Percentiles rank a stretch among this genome's conserved stretches.
These are phyloP conservation scores for Alternaria brassicicola DNA, from an alignment of 2,329 filamentous ascomycete genomes.

Conservation along the genomic window DNA sequence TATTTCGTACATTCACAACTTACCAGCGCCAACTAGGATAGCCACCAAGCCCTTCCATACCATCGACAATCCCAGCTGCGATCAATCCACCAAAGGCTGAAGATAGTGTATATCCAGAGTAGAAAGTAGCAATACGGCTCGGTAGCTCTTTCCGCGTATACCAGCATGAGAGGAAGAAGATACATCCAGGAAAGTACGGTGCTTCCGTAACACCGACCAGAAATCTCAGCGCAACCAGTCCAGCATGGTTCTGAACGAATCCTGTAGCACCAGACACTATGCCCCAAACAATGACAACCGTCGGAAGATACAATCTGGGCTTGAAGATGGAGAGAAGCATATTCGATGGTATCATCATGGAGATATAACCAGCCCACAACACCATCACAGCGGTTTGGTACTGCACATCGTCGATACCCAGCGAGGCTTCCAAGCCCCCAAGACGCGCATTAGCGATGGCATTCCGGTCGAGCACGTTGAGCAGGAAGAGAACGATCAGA, in stretches of 20 bases:
- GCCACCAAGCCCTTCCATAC: conserved; percentile 38
- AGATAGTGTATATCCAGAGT: conserved; percentile 62
- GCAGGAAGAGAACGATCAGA: conserved; percentile 36
- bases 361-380: conserved; percentile 65
- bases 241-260: conserved; percentile 52
- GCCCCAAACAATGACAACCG: conserved; percentile 54
- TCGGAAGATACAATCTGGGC: conserved; percentile 61
- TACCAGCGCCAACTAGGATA: conserved; percentile 33
- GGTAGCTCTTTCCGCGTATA: conserved; percentile 50
- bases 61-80: conserved; percentile 56
- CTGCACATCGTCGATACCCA: conserved; percentile 2
- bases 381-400: conserved; percentile 48
- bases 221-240: conserved; percentile 51
- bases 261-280: conserved; percentile 55
- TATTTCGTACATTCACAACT: not conserved
- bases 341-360: conserved; percentile 69
- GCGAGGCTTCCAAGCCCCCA: conserved; percentile 26
- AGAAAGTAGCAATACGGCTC: conserved; percentile 62
- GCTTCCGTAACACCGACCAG: conserved; percentile 47
- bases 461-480: conserved; percentile 43
- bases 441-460: conserved; percentile 37
- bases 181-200: conserved; percentile 23
- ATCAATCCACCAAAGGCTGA: conserved; percentile 60
- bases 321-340: conserved; percentile 61
- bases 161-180: conserved; percentile 34